These are phyloP conservation scores for Debaryomyces tyrocola DNA, from an alignment of 805 yeast genomes.

Conservation along the genomic window DNA sequence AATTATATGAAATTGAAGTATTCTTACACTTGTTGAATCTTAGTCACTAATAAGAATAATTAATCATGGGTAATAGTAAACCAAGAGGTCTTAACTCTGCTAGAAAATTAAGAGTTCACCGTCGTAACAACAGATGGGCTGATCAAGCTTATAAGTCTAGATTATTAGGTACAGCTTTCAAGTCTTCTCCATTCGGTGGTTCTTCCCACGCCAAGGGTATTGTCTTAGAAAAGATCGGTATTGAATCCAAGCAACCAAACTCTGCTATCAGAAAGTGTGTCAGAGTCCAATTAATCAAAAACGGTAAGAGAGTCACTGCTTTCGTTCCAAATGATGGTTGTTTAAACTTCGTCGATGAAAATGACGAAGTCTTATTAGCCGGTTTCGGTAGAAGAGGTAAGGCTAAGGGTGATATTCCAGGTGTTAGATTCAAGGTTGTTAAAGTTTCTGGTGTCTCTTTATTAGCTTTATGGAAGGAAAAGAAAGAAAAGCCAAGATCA, in stretches of 20 bases:
- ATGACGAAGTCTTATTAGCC: constrained; percentile 98
- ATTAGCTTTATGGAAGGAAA: constrained; percentile 99
- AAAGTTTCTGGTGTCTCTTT: constrained; percentile 99
- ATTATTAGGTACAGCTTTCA: constrained; percentile 99
- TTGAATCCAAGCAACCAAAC: constrained; percentile 99
- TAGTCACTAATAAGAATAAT: constrained; percentile 9
- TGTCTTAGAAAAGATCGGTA: constrained; percentile 98
- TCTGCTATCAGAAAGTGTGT: constrained; percentile 99
- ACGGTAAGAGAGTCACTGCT: constrained; percentile 99
- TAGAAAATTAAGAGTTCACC: constrained; percentile 99
- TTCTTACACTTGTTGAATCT: constrained; percentile 3
- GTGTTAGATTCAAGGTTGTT: constrained; percentile 99
- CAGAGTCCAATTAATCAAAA: constrained; percentile 99
- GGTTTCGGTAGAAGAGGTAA: constrained; percentile 99
- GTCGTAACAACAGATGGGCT: constrained; percentile 99
- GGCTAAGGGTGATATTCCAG: constrained; percentile 99
- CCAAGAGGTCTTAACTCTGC: constrained; percentile 99
- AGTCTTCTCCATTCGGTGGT: constrained; percentile 99
- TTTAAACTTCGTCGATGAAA: constrained; percentile 99
- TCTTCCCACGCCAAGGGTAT: constrained; percentile 99
- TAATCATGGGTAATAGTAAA: constrained; percentile 97
- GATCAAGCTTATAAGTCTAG: constrained; percentile 97
- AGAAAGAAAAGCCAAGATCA: constrained; percentile 99
- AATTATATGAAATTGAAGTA: constrained; percentile 1
- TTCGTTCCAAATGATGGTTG: constrained; percentile 99